Conservation (phyloP, 2,329 filamentous ascomycete species). For the Balansia obtecta region DNA sequence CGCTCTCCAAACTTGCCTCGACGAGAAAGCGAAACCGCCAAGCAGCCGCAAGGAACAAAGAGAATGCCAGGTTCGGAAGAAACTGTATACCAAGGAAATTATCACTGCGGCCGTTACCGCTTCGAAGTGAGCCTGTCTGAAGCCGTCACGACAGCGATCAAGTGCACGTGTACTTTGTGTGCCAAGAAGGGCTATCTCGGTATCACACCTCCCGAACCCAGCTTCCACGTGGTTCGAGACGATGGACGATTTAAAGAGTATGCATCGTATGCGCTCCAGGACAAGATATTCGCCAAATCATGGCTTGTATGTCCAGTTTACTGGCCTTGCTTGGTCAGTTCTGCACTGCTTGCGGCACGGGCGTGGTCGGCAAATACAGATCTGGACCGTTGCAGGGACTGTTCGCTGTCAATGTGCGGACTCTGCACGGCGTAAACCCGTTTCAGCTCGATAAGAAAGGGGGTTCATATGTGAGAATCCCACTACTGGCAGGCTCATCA, state of each 20-base stretch:
- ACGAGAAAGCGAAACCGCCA: too few species aligned
- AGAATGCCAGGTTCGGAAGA: too few species aligned
- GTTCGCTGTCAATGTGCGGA: conserved; percentile 13
- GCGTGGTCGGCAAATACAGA: conserved; percentile 13
- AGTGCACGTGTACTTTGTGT: conserved; percentile 12
- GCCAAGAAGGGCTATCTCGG: conserved; percentile 18
- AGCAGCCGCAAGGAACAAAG: too few species aligned
- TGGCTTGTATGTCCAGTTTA: too few species aligned
- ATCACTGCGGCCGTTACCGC: conserved; percentile 10
- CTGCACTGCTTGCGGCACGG: conserved; percentile 16
- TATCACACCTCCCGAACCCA: conserved; percentile 7
- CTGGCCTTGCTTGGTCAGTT: conserved; percentile 9
- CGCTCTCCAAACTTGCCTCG: too few species aligned
- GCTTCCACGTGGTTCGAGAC: conserved; percentile 7
- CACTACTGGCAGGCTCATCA: too few species aligned
- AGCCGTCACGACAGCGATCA: conserved; percentile 1
- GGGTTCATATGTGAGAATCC: too few species aligned
- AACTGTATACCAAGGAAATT: conserved; percentile 9
- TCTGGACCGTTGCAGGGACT: conserved; percentile 11
- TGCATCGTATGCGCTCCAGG: conserved; percentile 1
- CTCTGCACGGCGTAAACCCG: conserved; percentile 13
- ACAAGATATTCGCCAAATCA: conserved; percentile 8
- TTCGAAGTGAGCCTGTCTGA: conserved; percentile 11
- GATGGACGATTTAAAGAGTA: conserved; percentile 3
- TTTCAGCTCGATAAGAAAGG: conserved; percentile 12